A percentile compares a stretch with the other conserved stretches of the same genome.
Evolutionary conservation across 768 basidiomycete genomes (phyloP).

Genomic region (Sporobolomyces phaffii): DNA sequence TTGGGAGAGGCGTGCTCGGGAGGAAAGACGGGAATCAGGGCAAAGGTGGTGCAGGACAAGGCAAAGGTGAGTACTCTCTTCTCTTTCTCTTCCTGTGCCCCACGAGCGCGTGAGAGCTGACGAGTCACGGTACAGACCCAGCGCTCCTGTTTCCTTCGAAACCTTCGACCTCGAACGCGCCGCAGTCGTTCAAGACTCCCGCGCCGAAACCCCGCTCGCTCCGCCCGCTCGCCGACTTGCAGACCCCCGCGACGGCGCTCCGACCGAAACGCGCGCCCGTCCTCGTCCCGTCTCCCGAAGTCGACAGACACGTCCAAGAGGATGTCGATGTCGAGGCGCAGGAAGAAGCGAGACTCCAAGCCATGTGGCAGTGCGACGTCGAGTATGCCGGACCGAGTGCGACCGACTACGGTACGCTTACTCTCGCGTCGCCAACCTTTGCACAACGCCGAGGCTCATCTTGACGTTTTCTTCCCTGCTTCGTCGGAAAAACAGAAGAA

Average conservation of each 20-base stretch:
- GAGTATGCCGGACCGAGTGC: constrained; percentile 4
- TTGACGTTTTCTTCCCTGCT: background rate
- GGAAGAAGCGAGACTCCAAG: background rate
- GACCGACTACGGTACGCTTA: background rate
- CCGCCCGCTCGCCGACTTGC: constrained; percentile 5
- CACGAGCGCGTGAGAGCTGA: too few species aligned
- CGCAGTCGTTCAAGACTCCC: constrained; percentile 4
- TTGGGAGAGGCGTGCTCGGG: background rate
- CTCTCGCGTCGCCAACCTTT: background rate
- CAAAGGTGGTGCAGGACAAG: background rate
- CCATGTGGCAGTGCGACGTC: background rate
- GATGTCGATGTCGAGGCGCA: constrained; percentile 2
- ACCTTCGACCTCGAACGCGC: background rate
- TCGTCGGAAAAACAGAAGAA: background rate
- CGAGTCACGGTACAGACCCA: background rate
- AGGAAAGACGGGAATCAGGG: constrained; percentile 7
- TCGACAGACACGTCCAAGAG: background rate
- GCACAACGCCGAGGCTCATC: too few species aligned
- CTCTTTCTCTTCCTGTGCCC: background rate
- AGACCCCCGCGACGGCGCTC: constrained; percentile 4
- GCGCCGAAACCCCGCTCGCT: constrained; percentile 13
- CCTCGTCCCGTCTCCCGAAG: constrained; percentile 1
- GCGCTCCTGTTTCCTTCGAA: constrained; percentile 6
- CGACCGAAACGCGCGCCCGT: constrained; percentile 8
- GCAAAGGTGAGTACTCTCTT: background rate